Evolutionary conservation across 352 stramenopile species (phyloP), one percentile per base, ranked within the genome.

Genomic region (Globisporangium rhizosaccharum): DNA sequence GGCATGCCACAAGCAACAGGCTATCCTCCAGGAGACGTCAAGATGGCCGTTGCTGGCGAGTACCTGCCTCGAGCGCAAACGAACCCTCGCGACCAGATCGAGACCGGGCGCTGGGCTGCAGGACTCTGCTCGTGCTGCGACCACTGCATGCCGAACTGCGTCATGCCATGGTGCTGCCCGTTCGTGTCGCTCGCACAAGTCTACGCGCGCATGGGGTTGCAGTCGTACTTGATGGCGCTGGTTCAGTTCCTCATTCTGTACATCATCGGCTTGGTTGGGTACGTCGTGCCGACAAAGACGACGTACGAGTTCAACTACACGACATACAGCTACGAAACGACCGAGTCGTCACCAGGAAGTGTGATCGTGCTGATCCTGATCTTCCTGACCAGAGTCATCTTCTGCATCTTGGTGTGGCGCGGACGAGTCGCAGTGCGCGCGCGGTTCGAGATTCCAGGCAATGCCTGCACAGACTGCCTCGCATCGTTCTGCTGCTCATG

Each of bases 131-230:
- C 59, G 15, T 75, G 67, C 58, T 70, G 55, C 41, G 56, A 70
- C 53, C 15, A 61, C 45, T 60, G 54, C 47, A 51, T 70, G 25
- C 65, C 71, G 14, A 79, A 75, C 57, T 65, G 62, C 48, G 36
- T 20, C 17, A 57, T 75, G 59, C 36, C 65, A 14, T 66, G 23
- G 17, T 66, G 60, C 49, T 71, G 51, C 10, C 67, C 70, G 51
- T 79, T 55, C 58, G 51, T 79, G 18, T 46, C 67, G 23, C 30
- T 79, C 5, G 67, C 67, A 0, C 71, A 79, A 26, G 58, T 72
- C 39, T 62, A 58, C n/a, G 52, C 65, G 28, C 56, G 68, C 14
- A 17, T 72, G 18, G 68, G 65, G 10, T 3, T 71, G 14, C 39
- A 36, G 45, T 12, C 25, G 46, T 65, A 54, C 30, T 42, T 58